These are phyloP conservation scores for Plasmodium billcollinsi DNA, from an alignment of 169 alveolate genomes.

Conservation along the genomic window DNA sequence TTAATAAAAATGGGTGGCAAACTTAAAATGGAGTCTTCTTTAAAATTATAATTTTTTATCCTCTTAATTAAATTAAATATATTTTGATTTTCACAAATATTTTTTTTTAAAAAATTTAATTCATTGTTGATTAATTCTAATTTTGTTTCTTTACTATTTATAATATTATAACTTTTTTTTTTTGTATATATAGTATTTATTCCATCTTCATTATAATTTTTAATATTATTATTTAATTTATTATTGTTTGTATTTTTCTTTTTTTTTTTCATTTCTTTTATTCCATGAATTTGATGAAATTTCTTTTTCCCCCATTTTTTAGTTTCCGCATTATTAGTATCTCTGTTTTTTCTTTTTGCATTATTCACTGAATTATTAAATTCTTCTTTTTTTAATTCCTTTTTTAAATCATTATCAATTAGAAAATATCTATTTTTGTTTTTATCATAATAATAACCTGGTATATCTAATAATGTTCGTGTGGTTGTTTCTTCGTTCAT, in stretches of 20 bases:
- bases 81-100: conserved; percentile 45
- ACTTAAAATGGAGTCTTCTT: conserved; percentile 74
- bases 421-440: conserved; percentile 64
- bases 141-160: conserved; percentile 55
- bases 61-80: conserved; percentile 55
- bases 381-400: conserved; percentile 52
- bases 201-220: conserved; percentile 27
- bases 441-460: conserved; percentile 69
- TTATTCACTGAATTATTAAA: conserved; percentile 47
- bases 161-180: neutral
- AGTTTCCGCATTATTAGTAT: conserved; percentile 38
- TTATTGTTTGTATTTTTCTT: conserved; percentile 34
- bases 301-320: conserved; percentile 32
- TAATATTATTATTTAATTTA: conserved; percentile 22
- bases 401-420: conserved; percentile 74
- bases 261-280: conserved; percentile 77
- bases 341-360: conserved; percentile 76
- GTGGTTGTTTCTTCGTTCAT: conserved; percentile 32
- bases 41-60: conserved; percentile 62
- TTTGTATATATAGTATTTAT: conserved; percentile 9
- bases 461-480: conserved; percentile 25
- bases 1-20: conserved; percentile 72
- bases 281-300: conserved; percentile 74
- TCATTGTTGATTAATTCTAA: conserved; percentile 62
- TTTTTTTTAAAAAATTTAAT: conserved; percentile 67